phyloP scores from a whole-genome alignment of 208 protist species.

The Wallacemonas sp. region DNA sequence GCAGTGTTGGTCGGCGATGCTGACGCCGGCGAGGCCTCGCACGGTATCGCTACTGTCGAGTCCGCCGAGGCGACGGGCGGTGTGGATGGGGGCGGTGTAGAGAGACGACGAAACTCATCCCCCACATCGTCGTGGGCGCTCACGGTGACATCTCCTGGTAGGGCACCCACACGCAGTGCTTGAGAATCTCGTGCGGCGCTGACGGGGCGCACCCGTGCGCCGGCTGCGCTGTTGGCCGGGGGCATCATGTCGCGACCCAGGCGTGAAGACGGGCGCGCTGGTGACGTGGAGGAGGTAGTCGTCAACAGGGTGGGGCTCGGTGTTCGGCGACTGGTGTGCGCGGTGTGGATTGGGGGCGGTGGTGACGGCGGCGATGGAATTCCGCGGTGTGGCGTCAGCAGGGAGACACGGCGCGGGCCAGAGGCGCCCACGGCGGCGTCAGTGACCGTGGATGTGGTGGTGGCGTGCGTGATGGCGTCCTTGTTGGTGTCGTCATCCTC shows the following conservation, averaged over 20 bases:
- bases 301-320: not conserved
- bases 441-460: too few species aligned
- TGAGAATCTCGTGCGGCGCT: not conserved
- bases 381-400: too few species aligned
- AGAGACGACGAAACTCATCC: not conserved
- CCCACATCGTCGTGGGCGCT: too few species aligned
- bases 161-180: not conserved
- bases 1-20: conserved; percentile 16
- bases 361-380: not conserved
- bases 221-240: not conserved
- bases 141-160: not conserved
- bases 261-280: not conserved
- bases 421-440: too few species aligned
- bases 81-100: not conserved
- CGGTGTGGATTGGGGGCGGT: conserved; percentile 4
- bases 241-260: not conserved
- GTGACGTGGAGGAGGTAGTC: not conserved
- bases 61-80: not conserved
- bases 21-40: too few species aligned
- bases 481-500: not conserved
- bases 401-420: too few species aligned
- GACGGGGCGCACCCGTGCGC: not conserved
- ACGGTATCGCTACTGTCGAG: too few species aligned
- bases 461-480: not conserved
- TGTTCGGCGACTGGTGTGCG: too few species aligned